phyloP scores from a whole-genome alignment of 2,329 filamentous ascomycete genomes.

The Fusarium odoratissimum region DNA sequence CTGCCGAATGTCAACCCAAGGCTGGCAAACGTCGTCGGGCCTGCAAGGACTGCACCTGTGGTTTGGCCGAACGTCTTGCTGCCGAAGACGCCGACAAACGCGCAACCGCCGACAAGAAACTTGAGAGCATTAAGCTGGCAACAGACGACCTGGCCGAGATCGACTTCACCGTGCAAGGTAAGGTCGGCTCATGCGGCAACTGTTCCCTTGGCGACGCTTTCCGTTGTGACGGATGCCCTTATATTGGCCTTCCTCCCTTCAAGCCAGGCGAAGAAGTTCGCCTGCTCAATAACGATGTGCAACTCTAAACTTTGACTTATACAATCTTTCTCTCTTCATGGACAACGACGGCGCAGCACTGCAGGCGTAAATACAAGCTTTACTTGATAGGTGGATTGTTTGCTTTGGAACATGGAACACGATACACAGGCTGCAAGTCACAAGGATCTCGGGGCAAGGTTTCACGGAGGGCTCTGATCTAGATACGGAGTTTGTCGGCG shows the following conservation, averaged over 20 bases:
- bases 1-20: constrained; percentile 88
- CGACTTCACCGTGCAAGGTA: constrained; percentile 97
- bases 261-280: constrained; percentile 96
- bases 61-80: constrained; percentile 85
- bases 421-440: constrained; percentile 30
- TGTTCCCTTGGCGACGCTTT: constrained; percentile 94
- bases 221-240: constrained; percentile 78
- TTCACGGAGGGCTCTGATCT: constrained; percentile 43
- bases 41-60: constrained; percentile 98
- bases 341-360: constrained; percentile 36
- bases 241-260: constrained; percentile 93
- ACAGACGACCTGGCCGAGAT: constrained; percentile 84
- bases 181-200: constrained; percentile 93
- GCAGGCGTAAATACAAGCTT: constrained; percentile 41
- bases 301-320: constrained; percentile 67
- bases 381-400: constrained; percentile 34
- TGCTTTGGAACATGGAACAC: constrained; percentile 28
- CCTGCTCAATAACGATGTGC: constrained; percentile 85
- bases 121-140: constrained; percentile 77
- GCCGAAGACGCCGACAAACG: constrained; percentile 84
- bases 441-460: constrained; percentile 32
- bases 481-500: constrained; percentile 42
- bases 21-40: constrained; percentile 88
- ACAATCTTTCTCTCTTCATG: constrained; percentile 15
- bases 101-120: constrained; percentile 71